A percentile compares a stretch with the other conserved stretches of the same genome.
Conservation (phyloP, 2,329 filamentous ascomycete species). For the Zopfia rhizophila region DNA sequence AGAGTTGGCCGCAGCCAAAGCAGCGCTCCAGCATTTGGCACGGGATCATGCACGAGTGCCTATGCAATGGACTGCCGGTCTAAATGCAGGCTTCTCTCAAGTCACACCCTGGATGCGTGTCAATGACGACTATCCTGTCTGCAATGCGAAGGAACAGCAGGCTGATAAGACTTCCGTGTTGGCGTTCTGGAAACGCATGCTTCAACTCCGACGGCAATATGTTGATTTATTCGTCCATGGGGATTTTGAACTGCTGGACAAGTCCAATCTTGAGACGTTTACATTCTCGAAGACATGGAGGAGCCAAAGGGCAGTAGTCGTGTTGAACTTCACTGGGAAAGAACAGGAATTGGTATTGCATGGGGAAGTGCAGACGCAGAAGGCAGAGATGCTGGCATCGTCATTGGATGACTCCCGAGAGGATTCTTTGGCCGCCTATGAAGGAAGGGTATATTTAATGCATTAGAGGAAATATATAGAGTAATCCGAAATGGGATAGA, state of each 20-base stretch:
- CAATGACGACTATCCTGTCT: slow-evolving; percentile 62
- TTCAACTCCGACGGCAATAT: slow-evolving; percentile 66
- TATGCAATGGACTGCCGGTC: slow-evolving; percentile 70
- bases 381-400: slow-evolving; percentile 38
- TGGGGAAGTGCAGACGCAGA: slow-evolving; percentile 37
- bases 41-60: slow-evolving; percentile 75
- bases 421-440: slow-evolving; percentile 33
- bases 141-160: slow-evolving; percentile 69
- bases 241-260: slow-evolving; percentile 63
- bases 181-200: slow-evolving; percentile 69
- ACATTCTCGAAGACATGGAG: slow-evolving; percentile 49
- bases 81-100: slow-evolving; percentile 68
- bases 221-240: slow-evolving; percentile 71
- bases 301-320: slow-evolving; percentile 38
- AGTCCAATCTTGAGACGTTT: slow-evolving; percentile 68
- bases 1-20: slow-evolving; percentile 59
- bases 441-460: slow-evolving; percentile 46
- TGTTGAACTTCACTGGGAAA: slow-evolving; percentile 49
- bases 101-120: slow-evolving; percentile 70
- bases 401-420: slow-evolving; percentile 29
- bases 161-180: slow-evolving; percentile 60
- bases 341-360: slow-evolving; percentile 47
- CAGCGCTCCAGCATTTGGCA: slow-evolving; percentile 67
- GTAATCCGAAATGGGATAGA: too few relatives aligned
- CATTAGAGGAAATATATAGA: too few relatives aligned